A percentile compares a stretch with the other conserved stretches of the same genome.
Conservation (phyloP, 2,329 filamentous ascomycete species). For the Microdochium trichocladiopsis region DNA sequence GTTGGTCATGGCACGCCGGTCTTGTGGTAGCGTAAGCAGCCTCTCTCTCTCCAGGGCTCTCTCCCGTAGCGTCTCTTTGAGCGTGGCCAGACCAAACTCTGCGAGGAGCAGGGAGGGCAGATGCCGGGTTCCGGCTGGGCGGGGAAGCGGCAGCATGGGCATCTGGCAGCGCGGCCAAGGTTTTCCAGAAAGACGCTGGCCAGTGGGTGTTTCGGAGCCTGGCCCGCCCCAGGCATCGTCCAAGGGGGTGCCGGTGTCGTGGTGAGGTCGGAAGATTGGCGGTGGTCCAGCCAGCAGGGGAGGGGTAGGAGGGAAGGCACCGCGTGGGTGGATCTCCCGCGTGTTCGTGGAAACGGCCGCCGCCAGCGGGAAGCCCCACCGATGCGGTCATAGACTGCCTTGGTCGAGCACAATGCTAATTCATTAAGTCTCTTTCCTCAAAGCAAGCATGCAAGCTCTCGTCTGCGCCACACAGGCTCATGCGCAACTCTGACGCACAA, state of each 20-base stretch:
- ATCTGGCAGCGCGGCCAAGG: background rate
- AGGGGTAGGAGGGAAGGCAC: too few species aligned
- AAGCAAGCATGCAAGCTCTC: background rate
- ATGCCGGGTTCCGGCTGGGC: background rate
- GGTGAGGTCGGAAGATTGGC: too few species aligned
- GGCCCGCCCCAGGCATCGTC: too few species aligned
- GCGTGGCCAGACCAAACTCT: background rate
- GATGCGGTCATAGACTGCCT: constrained; percentile 12
- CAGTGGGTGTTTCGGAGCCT: background rate
- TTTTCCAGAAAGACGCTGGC: background rate
- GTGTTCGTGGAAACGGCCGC: too few species aligned
- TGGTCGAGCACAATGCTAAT: background rate
- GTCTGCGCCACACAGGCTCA: background rate
- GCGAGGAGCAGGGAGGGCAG: background rate
- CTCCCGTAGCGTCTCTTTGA: too few species aligned
- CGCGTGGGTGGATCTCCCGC: background rate
- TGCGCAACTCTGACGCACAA: too few species aligned
- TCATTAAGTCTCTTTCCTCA: background rate
- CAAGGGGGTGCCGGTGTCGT: too few species aligned
- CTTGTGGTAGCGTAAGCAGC: too few species aligned
- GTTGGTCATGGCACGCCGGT: too few species aligned
- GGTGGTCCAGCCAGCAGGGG: too few species aligned
- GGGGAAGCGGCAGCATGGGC: background rate
- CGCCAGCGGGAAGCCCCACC: background rate
- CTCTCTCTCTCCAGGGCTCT: too few species aligned